Conservation (phyloP, 2,329 filamentous ascomycete species). For the Xylariaceae sp. region DNA sequence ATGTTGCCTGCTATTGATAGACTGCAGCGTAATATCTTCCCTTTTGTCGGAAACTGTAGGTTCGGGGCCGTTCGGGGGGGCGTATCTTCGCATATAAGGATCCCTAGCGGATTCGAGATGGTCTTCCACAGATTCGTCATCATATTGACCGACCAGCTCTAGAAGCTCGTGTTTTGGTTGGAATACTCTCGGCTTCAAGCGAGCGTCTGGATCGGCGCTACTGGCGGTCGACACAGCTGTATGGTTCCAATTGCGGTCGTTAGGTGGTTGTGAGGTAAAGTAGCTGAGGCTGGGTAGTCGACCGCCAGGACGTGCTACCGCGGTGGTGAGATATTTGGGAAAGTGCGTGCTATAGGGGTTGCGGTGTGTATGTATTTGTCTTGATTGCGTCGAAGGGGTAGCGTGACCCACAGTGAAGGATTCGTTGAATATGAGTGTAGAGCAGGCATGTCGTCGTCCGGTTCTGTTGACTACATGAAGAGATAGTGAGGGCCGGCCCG, state of each 20-base stretch:
- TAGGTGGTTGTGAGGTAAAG: slow-evolving; percentile 16
- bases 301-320: slow-evolving; percentile 15
- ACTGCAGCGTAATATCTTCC: slow-evolving; percentile 45
- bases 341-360: too few relatives aligned
- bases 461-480: slow-evolving; percentile 11
- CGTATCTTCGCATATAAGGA: slow-evolving; percentile 51
- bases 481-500: slow-evolving; percentile 37
- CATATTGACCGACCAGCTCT: slow-evolving; percentile 47
- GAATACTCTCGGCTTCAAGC: neutral
- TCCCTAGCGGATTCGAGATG: slow-evolving; percentile 49
- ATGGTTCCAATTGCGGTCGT: slow-evolving; percentile 19
- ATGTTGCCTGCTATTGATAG: slow-evolving; percentile 34
- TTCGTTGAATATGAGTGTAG: neutral
- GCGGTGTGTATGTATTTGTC: too few relatives aligned
- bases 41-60: slow-evolving; percentile 46
- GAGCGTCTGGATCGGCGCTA: neutral
- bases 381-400: neutral
- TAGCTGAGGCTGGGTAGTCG: slow-evolving; percentile 15
- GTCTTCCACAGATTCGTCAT: slow-evolving; percentile 45
- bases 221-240: slow-evolving; percentile 8
- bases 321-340: slow-evolving; percentile 13
- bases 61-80: slow-evolving; percentile 43
- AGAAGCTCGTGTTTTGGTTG: slow-evolving; percentile 41
- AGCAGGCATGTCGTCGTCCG: neutral
- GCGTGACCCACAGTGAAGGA: neutral